phyloP scores from a whole-genome alignment of 2,329 filamentous ascomycete genomes.

The Talaromyces sp. region DNA sequence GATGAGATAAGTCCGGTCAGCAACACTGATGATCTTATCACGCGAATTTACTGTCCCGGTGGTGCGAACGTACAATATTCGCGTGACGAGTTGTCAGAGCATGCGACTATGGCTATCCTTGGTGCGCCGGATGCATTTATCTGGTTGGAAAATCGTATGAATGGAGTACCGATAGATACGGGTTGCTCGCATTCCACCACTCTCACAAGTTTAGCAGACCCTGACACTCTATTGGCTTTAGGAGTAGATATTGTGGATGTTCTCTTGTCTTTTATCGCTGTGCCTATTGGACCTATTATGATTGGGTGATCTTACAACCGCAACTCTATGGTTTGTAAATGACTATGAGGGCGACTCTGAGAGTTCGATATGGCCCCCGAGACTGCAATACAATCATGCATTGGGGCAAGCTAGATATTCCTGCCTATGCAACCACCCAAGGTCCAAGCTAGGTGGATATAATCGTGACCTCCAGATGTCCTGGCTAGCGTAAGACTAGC shows the following conservation, averaged over 20 bases:
- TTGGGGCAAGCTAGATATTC: not conserved
- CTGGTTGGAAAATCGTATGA: constrained; percentile 29
- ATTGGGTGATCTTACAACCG: constrained; percentile 13
- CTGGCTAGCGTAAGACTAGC: not conserved
- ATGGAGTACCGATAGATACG: constrained; percentile 15
- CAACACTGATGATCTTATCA: constrained; percentile 45
- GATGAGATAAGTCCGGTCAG: constrained; percentile 46
- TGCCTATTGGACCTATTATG: constrained; percentile 15
- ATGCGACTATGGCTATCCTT: constrained; percentile 35
- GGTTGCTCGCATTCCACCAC: constrained; percentile 20
- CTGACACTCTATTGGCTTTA: constrained; percentile 14
- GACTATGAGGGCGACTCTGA: not conserved
- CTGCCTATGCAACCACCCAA: not conserved
- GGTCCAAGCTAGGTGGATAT: not conserved
- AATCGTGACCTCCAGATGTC: not conserved
- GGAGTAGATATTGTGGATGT: constrained; percentile 16
- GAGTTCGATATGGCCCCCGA: not conserved
- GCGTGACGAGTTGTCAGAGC: constrained; percentile 44
- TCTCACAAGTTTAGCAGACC: constrained; percentile 21
- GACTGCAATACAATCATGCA: too few species aligned
- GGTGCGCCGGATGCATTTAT: constrained; percentile 32
- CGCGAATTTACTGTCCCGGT: constrained; percentile 31
- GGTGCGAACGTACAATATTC: constrained; percentile 45
- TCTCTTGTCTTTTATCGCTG: constrained; percentile 16
- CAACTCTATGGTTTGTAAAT: not conserved